Base-by-base conservation (phyloP, 306 rosid genomes). In the Quercus suber region DNA sequence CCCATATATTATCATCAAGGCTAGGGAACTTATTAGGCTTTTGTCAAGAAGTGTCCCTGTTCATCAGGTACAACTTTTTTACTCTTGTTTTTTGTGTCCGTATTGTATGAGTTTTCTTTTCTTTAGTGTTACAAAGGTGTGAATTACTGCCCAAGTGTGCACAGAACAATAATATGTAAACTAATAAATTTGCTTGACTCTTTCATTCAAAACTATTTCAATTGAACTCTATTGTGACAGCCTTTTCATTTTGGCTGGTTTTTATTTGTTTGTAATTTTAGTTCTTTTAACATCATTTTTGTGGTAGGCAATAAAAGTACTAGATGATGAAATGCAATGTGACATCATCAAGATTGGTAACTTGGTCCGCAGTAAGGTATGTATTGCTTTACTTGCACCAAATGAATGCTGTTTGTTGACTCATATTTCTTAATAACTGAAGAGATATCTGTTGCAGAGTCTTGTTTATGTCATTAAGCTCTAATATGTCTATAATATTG, bases 41-140 rank as follows among this genome's bases (percentile, higher is more conserved):
- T 88, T 95, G 25, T 89, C 99, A 1, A 88, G 99, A 71, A 95
- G 99, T 85, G 98, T 95, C 76, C 94, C 98, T 84, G 97, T 90
- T 76, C 84, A 95, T 78, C 96, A 94, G 97, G 97, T 94, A 61
- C 33, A 23, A 70, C 27, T 14, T 57, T 64, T 15, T 18, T 14
- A 9, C 14, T 23, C 49, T 30, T 8, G 3, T 76, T 17, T 17
- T 71, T 45, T 5, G 31, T 18, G 21, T 72, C 9, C 52, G 4
- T 28, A 37, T 18, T 11, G 30, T 15, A 30, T 25, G 37, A 33
- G 33, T 25, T 70, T 55, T 23, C 27, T 55, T 2, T 7, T 37
- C 43, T 37, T 37, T 37, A 37, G 8, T 3, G 5, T 25, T 25
- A 19, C 17, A 14, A 17, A 55, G 31, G 18, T 51, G 20, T 30